Evolutionary conservation across 139 green algal species (phyloP), one percentile per base, ranked within the genome.

Genomic region (Klebsormidium nitens): DNA sequence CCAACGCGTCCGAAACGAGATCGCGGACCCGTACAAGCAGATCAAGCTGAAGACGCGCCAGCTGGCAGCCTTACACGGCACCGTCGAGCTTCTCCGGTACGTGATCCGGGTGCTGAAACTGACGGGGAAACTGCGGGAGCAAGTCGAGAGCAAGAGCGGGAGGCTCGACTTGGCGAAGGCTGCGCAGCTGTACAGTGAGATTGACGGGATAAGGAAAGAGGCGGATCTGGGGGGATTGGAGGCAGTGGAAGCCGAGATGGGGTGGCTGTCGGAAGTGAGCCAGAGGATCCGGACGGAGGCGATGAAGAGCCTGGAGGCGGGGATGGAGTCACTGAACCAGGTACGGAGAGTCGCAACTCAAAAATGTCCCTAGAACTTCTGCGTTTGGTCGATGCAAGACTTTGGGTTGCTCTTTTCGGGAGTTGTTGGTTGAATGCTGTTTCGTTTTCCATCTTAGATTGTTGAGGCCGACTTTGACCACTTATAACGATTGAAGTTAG

Each of bases 11-110:
- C 64, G 71, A n/a, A 72, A 66, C n/a, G 71, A 78, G 42, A 74
- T 78, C n/a, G 65, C 71, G 28, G 71, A 78, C 40, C 71, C 71
- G 0, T 78, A 78, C 29, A 38, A 46, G n/a, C 48, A 71, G 17
- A 78, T 78, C 31, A 78, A 75, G 64, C 31, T 49, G 19, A 78
- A 78, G 65, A 78, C 71, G n/a, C 42, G 42, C 17, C 71, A 78
- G 34, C 71, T 78, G 17, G 66, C 71, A 3, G 65, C 64, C 1
- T 29, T 78, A 2, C 70, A 78, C 47, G 65, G 77, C 14, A 76
- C 71, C 17, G 42, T 78, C 40, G 71, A 78, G 46, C 62, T 79
- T 28, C 39, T 79, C 1, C 46, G 71, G 8, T 42, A 36, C 29
- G 65, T 79, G n/a, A 74, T 72, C 8, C 49, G 56, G 17, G 17